Evolutionary conservation across 2,329 filamentous ascomycete species (phyloP), one percentile per base, ranked within the genome.

Genomic region (Aschersonia sp.): DNA sequence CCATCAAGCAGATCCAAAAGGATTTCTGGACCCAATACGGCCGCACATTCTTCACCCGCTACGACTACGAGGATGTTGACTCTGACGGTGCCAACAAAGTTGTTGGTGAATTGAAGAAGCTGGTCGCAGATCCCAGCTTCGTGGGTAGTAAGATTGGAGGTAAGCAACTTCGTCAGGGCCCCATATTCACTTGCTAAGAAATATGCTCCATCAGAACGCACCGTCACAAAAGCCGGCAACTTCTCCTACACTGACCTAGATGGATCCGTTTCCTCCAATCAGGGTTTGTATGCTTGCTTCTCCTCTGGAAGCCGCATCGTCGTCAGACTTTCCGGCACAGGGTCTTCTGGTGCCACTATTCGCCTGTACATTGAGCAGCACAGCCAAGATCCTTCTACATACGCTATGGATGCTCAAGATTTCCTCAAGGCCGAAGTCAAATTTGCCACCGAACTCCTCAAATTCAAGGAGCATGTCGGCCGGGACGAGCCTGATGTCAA

Each of bases 241-340:
- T 98, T 98, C 68, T 88, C 87, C 32, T 98, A 98, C 77, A 97
- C 88, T 6, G 92, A 98, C 62, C 82, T 98, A n/a, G 92, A 98
- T 61, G 92, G 91, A 52, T 95, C 88, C 55, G 87, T 97, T 48
- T 85, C 88, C 61, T 87, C 89, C 64, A 94, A 96, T 74, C 92
- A 98, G 72, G 92, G 92, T 55, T 81, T 98, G 57, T 98, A 86
- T 63, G 85, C 89, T 64, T 85, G 86, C 67, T 97, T 97, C 68
- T 88, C 89, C 48, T 89, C 94, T 50, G 91, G 91, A 53, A 95
- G 87, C 71, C 85, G 92, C 56, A 91, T 97, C 51, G 89, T 98
- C 47, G 89, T 97, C 50, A 85, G 92, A 59, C 75, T 98, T 51
- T 97, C 91, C 1, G 92, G 92, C 46, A 98, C 92, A 28, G 92